Percentiles rank a stretch among this genome's conserved stretches.
Conservation (phyloP, 306 rosid species). For the Trifolium subterraneum region DNA sequence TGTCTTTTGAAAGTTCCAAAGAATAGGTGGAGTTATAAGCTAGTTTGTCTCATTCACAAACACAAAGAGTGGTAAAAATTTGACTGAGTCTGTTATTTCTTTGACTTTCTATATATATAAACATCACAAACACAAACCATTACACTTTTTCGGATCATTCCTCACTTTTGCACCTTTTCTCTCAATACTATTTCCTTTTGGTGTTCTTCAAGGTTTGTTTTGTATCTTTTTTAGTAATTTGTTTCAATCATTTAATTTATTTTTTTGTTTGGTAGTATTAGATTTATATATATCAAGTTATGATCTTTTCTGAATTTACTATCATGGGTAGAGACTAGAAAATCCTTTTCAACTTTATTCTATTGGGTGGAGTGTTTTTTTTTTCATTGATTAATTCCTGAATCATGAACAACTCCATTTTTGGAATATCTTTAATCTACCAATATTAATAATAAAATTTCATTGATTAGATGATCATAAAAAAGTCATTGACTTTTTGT, state of each 20-base stretch:
- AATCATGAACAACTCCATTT: conserved; percentile 14
- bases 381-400: conserved; percentile 7
- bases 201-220: conserved; percentile 42
- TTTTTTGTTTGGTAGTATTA: not conserved
- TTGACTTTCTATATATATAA: conserved; percentile 27
- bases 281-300: conserved; percentile 33
- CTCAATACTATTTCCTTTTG: not conserved
- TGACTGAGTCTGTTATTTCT: conserved; percentile 35
- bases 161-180: conserved; percentile 1
- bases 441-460: not conserved
- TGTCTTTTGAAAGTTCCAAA: conserved; percentile 36
- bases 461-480: conserved; percentile 23
- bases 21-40: conserved; percentile 51
- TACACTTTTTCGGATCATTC: conserved; percentile 20
- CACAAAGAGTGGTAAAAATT: conserved; percentile 31
- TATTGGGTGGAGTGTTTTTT: not conserved
- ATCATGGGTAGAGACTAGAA: not conserved
- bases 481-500: conserved; percentile 19
- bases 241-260: conserved; percentile 12
- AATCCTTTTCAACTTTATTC: not conserved
- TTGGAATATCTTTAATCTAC: not conserved
- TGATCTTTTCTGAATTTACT: conserved; percentile 31
- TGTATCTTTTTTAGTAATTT: conserved; percentile 4
- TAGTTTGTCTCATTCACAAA: conserved; percentile 42
- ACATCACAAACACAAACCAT: conserved; percentile 21